Evolutionary conservation across 23 red algal species (phyloP), one percentile per base, ranked within the genome.

Genomic region (Gracilaria caudata): DNA sequence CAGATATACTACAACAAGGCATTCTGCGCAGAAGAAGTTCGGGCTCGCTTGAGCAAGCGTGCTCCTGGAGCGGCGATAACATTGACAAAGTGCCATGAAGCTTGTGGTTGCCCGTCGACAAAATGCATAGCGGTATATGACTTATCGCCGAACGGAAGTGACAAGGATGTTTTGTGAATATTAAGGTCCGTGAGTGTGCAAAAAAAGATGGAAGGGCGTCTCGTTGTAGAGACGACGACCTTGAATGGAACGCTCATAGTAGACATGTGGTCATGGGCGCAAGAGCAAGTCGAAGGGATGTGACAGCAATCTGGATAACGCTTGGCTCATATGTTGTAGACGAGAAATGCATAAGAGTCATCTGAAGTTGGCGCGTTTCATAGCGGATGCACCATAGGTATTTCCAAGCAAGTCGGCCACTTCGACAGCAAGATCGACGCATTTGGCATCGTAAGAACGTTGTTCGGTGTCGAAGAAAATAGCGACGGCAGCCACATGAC

Each of bases 381-480:
- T 84, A 11, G 85, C 34, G 21, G 85, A 79, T 8, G 87, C 83
- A 35, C 82, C 92, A 74, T 77, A 94, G 4, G 83, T 76, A 24
- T 59, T 81, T n/a, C 92, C 92, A 2, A 90, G 41, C 78, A 88
- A 11, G 26, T 53, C 64, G 24, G 92, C 83, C 8, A 94, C 68
- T 26, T 83, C 60, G 64, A 73, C 63, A 12, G 92, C 92, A 12
- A 94, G 82, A 78, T 94, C 92, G 25, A 87, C 65, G 55, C 74
- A 87, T 51, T 79, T 87, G 17, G 92, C 81, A 73, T 94, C 83
- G 40, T 81, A 94, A 17, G 78, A 8, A 21, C 92, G 71, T 25
- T 78, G 83, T 19, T 79, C 92, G 0, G 82, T 94, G 76, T 94
- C 92, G 73, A 77, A 94, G 47, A 94, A 94, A 14, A 84, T 66